Conservation (phyloP, 225 moss, liverwort and hornwort species). For the Ulota crispa region DNA sequence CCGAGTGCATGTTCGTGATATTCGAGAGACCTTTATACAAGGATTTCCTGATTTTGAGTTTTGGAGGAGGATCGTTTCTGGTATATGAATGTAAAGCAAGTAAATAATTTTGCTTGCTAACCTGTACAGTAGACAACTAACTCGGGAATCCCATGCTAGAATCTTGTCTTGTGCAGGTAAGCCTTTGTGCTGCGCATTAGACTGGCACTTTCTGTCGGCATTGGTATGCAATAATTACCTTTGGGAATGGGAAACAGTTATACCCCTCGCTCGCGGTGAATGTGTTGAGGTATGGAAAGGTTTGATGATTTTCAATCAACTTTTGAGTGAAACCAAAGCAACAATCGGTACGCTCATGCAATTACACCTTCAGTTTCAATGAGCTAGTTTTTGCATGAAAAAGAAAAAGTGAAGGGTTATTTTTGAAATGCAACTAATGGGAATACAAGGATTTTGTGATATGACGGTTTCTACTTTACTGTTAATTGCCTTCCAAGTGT, state of each 20-base stretch:
- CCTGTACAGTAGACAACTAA: not conserved
- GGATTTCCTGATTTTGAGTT: not conserved
- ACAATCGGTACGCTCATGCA: not conserved
- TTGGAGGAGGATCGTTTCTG: not conserved
- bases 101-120: not conserved
- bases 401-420: not conserved
- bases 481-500: too few relatives aligned
- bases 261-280: not conserved
- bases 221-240: not conserved
- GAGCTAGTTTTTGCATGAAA: not conserved
- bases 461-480: too few relatives aligned
- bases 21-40: not conserved
- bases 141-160: not conserved
- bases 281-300: not conserved
- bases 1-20: constrained; percentile 8
- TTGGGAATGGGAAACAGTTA: not conserved
- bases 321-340: not conserved
- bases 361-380: not conserved
- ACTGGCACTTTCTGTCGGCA: not conserved
- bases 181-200: not conserved
- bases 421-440: not conserved
- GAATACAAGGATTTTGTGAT: not conserved
- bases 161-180: not conserved
- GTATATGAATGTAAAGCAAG: not conserved
- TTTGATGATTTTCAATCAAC: not conserved